These are phyloP conservation scores for Cucurbita maxima DNA, from an alignment of 306 rosid genomes.

Conservation along the genomic window DNA sequence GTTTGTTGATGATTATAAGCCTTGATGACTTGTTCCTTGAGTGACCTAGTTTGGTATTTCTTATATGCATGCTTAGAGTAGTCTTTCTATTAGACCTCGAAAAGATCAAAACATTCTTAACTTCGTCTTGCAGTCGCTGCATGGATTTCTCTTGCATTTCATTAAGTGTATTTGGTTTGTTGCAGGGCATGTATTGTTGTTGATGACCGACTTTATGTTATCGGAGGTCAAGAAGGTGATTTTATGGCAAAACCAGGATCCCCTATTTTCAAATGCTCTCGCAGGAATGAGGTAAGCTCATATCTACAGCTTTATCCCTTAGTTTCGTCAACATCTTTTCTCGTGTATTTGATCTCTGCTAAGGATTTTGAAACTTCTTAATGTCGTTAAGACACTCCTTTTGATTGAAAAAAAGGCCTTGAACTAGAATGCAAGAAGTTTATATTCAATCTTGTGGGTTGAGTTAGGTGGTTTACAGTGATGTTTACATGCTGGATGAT, in stretches of 20 bases:
- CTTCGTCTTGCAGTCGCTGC: neutral
- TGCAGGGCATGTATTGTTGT: slow-evolving; percentile 54
- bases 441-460: neutral
- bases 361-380: neutral
- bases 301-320: neutral
- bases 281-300: slow-evolving; percentile 60
- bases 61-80: neutral
- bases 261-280: slow-evolving; percentile 88
- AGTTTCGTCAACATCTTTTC: neutral
- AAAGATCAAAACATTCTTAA: neutral
- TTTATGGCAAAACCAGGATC: slow-evolving; percentile 92
- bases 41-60: neutral
- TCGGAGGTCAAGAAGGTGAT: slow-evolving; percentile 97
- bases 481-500: slow-evolving; percentile 72
- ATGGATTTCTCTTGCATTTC: neutral
- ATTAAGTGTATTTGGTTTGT: neutral
- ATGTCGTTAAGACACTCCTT: neutral
- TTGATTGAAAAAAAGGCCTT: neutral
- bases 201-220: slow-evolving; percentile 47
- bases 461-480: slow-evolving; percentile 62
- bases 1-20: neutral
- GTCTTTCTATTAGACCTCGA: neutral
- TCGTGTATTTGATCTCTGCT: neutral
- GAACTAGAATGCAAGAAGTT: neutral
- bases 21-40: neutral